phyloP scores from a whole-genome alignment of 2,329 filamentous ascomycete species.

The Fusarium palustre region DNA sequence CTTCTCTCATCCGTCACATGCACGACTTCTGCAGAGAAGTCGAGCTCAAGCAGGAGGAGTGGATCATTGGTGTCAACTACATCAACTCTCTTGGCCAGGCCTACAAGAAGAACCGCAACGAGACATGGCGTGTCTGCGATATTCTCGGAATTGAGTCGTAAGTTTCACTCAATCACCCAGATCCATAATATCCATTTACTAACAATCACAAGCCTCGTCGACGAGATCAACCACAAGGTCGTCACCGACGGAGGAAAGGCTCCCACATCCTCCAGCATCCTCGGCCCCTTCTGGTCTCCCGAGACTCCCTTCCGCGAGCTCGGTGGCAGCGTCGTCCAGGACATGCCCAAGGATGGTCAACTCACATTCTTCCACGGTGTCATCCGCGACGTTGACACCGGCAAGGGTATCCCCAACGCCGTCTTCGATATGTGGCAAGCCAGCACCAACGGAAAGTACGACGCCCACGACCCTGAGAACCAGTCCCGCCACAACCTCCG shows the following conservation, averaged over 20 bases:
- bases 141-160: slow-evolving; percentile 79
- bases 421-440: slow-evolving; percentile 85
- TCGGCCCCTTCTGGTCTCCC: slow-evolving; percentile 83
- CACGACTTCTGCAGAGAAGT: slow-evolving; percentile 84
- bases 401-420: slow-evolving; percentile 73
- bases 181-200: neutral
- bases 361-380: slow-evolving; percentile 76
- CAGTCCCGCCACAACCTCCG: slow-evolving; percentile 80
- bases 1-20: slow-evolving; percentile 74
- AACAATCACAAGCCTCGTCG: slow-evolving; percentile 18
- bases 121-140: slow-evolving; percentile 78
- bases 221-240: slow-evolving; percentile 72
- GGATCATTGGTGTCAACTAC: slow-evolving; percentile 80
- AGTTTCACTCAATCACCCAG: slow-evolving; percentile 47
- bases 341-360: slow-evolving; percentile 68
- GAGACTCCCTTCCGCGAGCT: slow-evolving; percentile 77
- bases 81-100: slow-evolving; percentile 80
- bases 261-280: slow-evolving; percentile 80
- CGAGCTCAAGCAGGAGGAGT: slow-evolving; percentile 81
- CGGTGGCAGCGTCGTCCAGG: slow-evolving; percentile 74
- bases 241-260: slow-evolving; percentile 69
- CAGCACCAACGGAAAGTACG: slow-evolving; percentile 79
- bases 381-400: slow-evolving; percentile 73
- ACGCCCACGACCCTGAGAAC: slow-evolving; percentile 78
- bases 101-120: slow-evolving; percentile 76